Evolutionary conservation across 495 filamentous ascomycete genomes (phyloP), one percentile per base, ranked within the genome.

Genomic region (Chaetomium cochliodes): DNA sequence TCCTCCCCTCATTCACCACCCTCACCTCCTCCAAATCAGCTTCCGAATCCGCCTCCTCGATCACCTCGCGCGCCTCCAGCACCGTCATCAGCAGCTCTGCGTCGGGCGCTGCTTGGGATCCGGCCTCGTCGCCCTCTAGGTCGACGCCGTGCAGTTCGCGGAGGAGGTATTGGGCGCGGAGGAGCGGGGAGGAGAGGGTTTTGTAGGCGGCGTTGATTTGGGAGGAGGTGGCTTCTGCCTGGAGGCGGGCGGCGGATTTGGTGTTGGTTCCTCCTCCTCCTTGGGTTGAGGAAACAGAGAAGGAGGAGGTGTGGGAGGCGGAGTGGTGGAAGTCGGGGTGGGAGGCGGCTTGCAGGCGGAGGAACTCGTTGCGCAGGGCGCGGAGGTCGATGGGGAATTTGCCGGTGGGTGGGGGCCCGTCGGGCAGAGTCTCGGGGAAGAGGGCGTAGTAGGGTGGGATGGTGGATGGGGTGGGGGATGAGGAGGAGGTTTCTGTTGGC

Each of bases 121-220:
- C 82, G 56, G 81, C 79, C 74, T 92, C 91, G 68, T 96, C 92
- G 63, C 86, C 86, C 3, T 85, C 88, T 0, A 96, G 84, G 66
- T 97, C 90, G 13, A 93, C 82, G 0, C 88, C 91, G 26, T 87
- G 84, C 54, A 87, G 79, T 56, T 79, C 73, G 11, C 77, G 78
- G 0, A 97, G 81, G 6, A 98, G 78, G 72, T 98, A 96, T 71
- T 96, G 92, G 53, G 93, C 91, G 11, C 94, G 84, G 30, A 81
- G 76, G 2, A 98, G 81, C 37, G 94, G 92, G 62, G 86, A 81
- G 23, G 82, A 76, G 1, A 98, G 85, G 9, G 92, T 96, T 65
- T 84, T 87, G 82, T 96, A 97, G 0, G 94, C 94, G 55, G 90
- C 85, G 79, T 97, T 96, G 74, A 98, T 90, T 22, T 83, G 82